These are phyloP conservation scores for Mucor piriformis DNA, from an alignment of 371 early-diverging fungal genomes.

Conservation along the genomic window DNA sequence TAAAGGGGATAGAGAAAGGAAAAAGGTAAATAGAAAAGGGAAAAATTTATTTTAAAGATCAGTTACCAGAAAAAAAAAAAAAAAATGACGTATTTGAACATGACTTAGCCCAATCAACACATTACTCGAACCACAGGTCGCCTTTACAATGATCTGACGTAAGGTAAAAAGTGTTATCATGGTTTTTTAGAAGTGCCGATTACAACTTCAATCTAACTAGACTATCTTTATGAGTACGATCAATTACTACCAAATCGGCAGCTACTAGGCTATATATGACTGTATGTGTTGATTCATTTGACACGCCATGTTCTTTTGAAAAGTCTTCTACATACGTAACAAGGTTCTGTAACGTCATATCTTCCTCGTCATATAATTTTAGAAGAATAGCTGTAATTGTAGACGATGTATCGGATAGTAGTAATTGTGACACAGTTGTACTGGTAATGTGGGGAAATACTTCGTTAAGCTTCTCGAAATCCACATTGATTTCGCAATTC, in stretches of 20 bases:
- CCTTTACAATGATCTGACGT: not conserved
- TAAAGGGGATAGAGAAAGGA: not conserved
- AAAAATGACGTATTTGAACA: too few relatives aligned
- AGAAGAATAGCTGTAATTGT: not conserved
- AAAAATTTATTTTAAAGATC: not conserved
- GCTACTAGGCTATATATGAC: conserved; percentile 2
- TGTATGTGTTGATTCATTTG: not conserved
- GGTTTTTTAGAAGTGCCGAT: too few relatives aligned
- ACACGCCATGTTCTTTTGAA: not conserved
- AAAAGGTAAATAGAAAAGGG: not conserved
- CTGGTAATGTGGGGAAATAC: not conserved
- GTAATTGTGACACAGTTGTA: not conserved
- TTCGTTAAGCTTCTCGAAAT: not conserved
- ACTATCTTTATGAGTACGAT: conserved; percentile 8
- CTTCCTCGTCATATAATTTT: not conserved
- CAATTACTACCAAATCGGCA: conserved; percentile 1
- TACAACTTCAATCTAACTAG: conserved; percentile 1
- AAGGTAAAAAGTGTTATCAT: too few relatives aligned
- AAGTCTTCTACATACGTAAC: conserved; percentile 1
- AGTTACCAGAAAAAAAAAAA: too few relatives aligned
- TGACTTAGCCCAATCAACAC: too few relatives aligned
- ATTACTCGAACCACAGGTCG: not conserved
- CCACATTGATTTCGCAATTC: not conserved
- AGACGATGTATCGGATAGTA: not conserved
- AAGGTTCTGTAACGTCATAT: not conserved